A percentile compares a stretch with the other conserved stretches of the same genome.
Conservation (phyloP, 78 protist genomes). For the Chrysochromulina tobinii region DNA sequence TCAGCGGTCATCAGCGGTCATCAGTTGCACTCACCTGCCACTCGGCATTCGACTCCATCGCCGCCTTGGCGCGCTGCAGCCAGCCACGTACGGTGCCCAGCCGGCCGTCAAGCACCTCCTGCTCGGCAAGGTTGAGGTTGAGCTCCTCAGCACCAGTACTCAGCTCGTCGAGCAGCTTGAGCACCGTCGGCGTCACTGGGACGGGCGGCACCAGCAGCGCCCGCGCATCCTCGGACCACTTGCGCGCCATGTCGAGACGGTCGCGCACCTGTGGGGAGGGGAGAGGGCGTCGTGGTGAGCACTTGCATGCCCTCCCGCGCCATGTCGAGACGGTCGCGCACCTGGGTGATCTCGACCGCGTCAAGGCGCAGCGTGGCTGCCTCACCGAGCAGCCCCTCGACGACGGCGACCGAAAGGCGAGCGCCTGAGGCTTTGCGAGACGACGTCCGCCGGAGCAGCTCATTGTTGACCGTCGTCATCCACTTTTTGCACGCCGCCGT, state of each 20-base stretch:
- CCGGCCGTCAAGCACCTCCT: neutral
- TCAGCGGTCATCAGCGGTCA: no score
- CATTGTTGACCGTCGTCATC: neutral
- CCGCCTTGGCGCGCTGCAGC: neutral
- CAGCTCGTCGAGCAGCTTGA: no score
- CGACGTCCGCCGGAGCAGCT: conserved; percentile 6
- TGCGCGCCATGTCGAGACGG: neutral
- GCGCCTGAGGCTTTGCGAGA: neutral
- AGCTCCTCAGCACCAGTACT: neutral
- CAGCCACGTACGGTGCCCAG: neutral
- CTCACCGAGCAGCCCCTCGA: neutral
- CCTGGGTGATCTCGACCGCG: neutral
- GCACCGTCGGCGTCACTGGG: no score
- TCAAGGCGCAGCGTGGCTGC: neutral
- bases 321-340: neutral
- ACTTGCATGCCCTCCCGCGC: neutral
- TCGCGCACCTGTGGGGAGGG: neutral
- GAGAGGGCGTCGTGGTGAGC: neutral
- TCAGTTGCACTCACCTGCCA: no score
- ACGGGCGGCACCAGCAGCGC: no score
- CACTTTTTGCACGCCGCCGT: neutral
- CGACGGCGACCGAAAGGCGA: neutral
- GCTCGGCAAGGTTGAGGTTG: neutral
- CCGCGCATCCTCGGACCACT: no score
- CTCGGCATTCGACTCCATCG: neutral